Evolutionary conservation across 208 protist species (phyloP).

Genomic region (Trypanosoma mega): DNA sequence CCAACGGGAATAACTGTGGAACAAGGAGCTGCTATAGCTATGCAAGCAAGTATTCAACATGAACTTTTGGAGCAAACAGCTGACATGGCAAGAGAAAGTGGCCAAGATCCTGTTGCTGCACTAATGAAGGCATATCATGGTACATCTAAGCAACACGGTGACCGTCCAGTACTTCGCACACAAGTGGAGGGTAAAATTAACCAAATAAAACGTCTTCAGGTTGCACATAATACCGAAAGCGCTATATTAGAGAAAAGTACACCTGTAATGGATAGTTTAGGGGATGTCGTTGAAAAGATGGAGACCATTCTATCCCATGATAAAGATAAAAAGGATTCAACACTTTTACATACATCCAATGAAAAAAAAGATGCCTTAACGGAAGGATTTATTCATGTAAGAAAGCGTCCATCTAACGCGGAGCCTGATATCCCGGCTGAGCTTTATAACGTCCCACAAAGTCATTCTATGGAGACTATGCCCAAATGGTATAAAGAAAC

Average conservation of each 20-base stretch:
- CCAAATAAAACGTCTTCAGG: constrained; percentile 51
- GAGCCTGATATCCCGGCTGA: constrained; percentile 80
- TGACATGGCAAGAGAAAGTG: constrained; percentile 53
- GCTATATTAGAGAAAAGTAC: constrained; percentile 14
- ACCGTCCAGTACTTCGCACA: constrained; percentile 59
- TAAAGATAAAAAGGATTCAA: not conserved
- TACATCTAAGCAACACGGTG: constrained; percentile 58
- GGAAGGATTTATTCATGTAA: constrained; percentile 54
- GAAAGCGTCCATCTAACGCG: constrained; percentile 42
- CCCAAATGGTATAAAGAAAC: constrained; percentile 81
- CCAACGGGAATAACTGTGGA: constrained; percentile 83
- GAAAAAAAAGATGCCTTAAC: not conserved
- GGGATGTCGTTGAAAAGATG: constrained; percentile 20
- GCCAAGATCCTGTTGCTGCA: constrained; percentile 54
- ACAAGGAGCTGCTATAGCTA: constrained; percentile 74
- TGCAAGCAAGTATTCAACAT: constrained; percentile 71
- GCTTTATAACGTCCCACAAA: constrained; percentile 63
- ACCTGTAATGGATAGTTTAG: not conserved
- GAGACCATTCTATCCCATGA: not conserved
- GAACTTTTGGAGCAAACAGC: constrained; percentile 78
- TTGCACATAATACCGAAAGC: constrained; percentile 21
- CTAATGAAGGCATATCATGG: constrained; percentile 61
- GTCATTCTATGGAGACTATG: constrained; percentile 54
- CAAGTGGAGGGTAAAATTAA: constrained; percentile 73
- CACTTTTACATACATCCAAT: not conserved